Evolutionary conservation across 2,329 filamentous ascomycete species (phyloP), one percentile per base, ranked within the genome.

Genomic region (Penicillium palitans): DNA sequence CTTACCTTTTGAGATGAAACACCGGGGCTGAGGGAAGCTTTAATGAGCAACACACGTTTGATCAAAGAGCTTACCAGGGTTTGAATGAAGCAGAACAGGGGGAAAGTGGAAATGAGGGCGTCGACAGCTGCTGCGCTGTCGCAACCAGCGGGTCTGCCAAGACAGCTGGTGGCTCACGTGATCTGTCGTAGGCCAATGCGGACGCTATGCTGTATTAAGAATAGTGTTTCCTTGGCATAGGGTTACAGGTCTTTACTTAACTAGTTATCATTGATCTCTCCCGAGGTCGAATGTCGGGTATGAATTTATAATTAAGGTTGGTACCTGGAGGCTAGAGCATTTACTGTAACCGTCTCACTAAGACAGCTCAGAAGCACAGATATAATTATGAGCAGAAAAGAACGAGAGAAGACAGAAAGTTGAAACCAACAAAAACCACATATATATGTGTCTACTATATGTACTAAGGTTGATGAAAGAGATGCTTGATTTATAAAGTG

Each of bases 121-220:
- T 63, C 55, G 57, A 58, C 53, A 64, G 57, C 59, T 60, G 64
- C 65, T 65, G 62, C 60, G 64, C 61, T 57, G 69, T 70, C 68
- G 71, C 68, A 71, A 69, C 65, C 66, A 62, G 70, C 70, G 71
- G 71, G 68, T 72, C 69, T 62, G 68, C 70, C 70, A 73, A 73
- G 69, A 10, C 19, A 21, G 5, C 17, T 21, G 12, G 12, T 8
- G 2, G 13, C 2, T 54, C 55, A 57, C 55, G 55, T 57, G 55
- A 53, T 15, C 4, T 21, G 5, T 4, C 41, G 33, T 19, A 2
- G 48, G 21, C 19, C 40, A 25, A 9, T 46, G 40, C 53, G 21
- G 19, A 19, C 25, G 25, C 44, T 44, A 55, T 46, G 3, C 55
- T 25, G 24, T 13, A 40, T 53, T 33, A 2, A 35, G 49, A 3